phyloP scores from a whole-genome alignment of 2,329 filamentous ascomycete species.

The Aspergillus ochraceoroseus region DNA sequence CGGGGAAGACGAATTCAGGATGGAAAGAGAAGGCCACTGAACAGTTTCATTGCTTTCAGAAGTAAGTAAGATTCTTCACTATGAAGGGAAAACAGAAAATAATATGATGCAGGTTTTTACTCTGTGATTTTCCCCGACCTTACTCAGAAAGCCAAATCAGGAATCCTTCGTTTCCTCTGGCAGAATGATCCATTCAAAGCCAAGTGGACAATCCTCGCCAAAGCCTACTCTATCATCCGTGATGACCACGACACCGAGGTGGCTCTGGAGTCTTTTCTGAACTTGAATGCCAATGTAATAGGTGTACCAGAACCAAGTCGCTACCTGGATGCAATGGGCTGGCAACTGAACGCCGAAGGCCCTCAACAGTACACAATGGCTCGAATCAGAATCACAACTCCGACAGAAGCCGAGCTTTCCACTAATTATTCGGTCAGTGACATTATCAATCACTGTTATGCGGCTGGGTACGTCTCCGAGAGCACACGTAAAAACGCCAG shows the following conservation, averaged over 20 bases:
- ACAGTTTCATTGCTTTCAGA: conserved; percentile 39
- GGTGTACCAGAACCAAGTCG: conserved; percentile 43
- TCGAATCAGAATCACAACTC: conserved; percentile 15
- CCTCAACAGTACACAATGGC: conserved; percentile 26
- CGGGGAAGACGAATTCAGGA: conserved; percentile 21
- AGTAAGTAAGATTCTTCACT: conserved; percentile 26
- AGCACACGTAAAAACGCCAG: conserved; percentile 10
- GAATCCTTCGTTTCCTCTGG: conserved; percentile 49
- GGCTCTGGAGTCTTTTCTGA: conserved; percentile 48
- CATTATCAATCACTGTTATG: conserved; percentile 32
- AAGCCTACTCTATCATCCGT: conserved; percentile 53
- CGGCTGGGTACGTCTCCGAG: conserved; percentile 27
- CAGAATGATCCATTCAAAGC: conserved; percentile 47
- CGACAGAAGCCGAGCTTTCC: conserved; percentile 22
- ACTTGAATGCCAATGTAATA: conserved; percentile 45
- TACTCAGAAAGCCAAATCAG: conserved; percentile 53
- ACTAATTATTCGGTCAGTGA: conserved; percentile 34
- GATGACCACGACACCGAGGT: conserved; percentile 48
- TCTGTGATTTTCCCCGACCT: conserved; percentile 44
- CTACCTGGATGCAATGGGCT: conserved; percentile 49
- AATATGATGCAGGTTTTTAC: conserved; percentile 43
- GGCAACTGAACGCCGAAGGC: conserved; percentile 38
- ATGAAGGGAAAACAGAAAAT: conserved; percentile 9
- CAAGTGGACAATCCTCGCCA: conserved; percentile 52
- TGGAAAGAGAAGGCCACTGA: conserved; percentile 30